Conservation (phyloP, 768 basidiomycete species). For the Lentinus tigrinus region DNA sequence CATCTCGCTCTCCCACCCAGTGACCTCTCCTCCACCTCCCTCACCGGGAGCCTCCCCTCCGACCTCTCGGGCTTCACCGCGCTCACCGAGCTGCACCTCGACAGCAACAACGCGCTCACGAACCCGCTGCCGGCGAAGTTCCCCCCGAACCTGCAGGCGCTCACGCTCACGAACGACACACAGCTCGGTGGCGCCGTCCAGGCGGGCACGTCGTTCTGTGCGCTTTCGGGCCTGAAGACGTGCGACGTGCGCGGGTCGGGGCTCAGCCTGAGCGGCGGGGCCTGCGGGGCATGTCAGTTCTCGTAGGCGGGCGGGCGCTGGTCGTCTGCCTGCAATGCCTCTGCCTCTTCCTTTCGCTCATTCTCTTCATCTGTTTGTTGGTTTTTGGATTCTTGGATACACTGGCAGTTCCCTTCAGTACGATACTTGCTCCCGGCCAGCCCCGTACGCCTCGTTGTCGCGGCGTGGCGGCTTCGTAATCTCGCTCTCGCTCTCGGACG, state of each 20-base stretch:
- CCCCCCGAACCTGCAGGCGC: constrained; percentile 34
- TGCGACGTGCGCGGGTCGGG: constrained; percentile 28
- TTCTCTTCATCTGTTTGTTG: background rate
- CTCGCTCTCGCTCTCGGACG: background rate
- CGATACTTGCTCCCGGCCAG: too few species aligned
- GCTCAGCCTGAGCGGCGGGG: constrained; percentile 22
- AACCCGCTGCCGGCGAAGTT: constrained; percentile 34
- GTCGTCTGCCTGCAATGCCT: background rate
- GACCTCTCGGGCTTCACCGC: constrained; percentile 33
- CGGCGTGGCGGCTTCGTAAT: background rate
- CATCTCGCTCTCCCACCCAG: constrained; percentile 14
- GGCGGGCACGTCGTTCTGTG: constrained; percentile 27
- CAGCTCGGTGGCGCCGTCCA: constrained; percentile 33
- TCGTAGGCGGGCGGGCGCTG: background rate
- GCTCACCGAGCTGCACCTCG: constrained; percentile 39
- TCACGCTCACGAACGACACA: constrained; percentile 37
- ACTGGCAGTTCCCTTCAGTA: too few species aligned
- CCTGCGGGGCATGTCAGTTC: constrained; percentile 28
- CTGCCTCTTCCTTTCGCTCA: background rate
- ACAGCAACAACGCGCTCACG: constrained; percentile 37
- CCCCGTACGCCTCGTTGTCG: background rate
- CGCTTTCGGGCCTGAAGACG: constrained; percentile 24
- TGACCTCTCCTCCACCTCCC: constrained; percentile 39
- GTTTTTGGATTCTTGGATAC: too few species aligned
- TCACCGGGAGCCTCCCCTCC: constrained; percentile 38